A percentile compares a stretch with the other conserved stretches of the same genome.
Conservation (phyloP, 805 yeast species). For the Saccharomycopsis javanensis region DNA sequence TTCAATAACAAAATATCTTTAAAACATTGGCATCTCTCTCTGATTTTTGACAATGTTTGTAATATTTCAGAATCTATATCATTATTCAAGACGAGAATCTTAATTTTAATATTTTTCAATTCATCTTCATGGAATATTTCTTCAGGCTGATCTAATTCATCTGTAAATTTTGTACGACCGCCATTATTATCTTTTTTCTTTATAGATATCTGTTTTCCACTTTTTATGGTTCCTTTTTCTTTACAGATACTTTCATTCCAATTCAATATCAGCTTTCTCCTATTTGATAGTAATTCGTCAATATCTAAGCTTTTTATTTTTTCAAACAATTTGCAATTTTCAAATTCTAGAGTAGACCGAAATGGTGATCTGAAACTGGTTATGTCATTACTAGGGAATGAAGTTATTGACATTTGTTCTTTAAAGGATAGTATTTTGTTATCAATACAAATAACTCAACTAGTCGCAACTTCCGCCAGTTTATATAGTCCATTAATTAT, state of each 20-base stretch:
- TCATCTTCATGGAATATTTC: not conserved
- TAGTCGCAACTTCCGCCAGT: too few species aligned
- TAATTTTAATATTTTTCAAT: not conserved
- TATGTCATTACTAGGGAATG: not conserved
- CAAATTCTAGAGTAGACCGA: not conserved
- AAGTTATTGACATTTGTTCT: too few species aligned
- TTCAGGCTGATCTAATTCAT: not conserved
- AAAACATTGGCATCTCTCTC: not conserved
- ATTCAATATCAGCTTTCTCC: not conserved
- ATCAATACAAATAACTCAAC: too few species aligned
- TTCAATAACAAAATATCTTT: not conserved
- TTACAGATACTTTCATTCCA: not conserved
- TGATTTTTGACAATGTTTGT: not conserved
- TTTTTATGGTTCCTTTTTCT: not conserved
- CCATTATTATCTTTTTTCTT: not conserved
- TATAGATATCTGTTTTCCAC: not conserved
- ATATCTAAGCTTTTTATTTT: not conserved
- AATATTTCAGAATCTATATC: not conserved
- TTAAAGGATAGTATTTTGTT: too few species aligned
- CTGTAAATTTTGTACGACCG: not conserved
- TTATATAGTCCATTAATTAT: too few species aligned
- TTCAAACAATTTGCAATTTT: not conserved
- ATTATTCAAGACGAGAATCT: not conserved
- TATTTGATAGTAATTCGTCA: not conserved
- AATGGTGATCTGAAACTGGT: not conserved